Percentiles rank a stretch among this genome's conserved stretches.
phyloP scores from a whole-genome alignment of 176 grass and related monocot species.

The Tillandsia fasciculata region DNA sequence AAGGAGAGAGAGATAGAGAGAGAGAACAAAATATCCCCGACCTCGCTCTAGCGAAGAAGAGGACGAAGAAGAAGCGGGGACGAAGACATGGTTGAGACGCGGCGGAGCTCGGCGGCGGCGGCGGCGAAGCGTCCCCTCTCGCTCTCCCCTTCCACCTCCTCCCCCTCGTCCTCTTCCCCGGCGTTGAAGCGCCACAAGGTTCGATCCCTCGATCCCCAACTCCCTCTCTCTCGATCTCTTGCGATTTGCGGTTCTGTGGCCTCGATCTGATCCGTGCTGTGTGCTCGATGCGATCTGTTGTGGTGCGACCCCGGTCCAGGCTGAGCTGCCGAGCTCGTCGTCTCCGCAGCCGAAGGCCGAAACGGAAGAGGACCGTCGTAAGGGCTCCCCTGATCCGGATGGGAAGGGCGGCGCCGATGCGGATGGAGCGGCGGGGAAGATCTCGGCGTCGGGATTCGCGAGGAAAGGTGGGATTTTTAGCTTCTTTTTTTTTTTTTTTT shows the following conservation, averaged over 20 bases:
- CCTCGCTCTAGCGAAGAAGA: neutral
- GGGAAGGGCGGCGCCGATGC: constrained; percentile 13
- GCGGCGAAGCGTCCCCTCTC: constrained; percentile 25
- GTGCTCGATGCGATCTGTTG: constrained; percentile 29
- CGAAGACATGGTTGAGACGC: constrained; percentile 83
- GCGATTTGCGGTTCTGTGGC: neutral
- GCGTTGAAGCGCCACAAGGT: constrained; percentile 78
- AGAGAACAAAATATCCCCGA: no score
- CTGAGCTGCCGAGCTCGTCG: constrained; percentile 26
- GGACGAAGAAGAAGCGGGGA: constrained; percentile 5
- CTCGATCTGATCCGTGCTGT: constrained; percentile 15
- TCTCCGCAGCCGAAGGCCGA: constrained; percentile 12
- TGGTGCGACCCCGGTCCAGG: constrained; percentile 27
- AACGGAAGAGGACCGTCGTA: neutral
- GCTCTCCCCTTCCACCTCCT: constrained; percentile 17
- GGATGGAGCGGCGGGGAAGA: constrained; percentile 14
- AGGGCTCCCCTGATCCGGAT: neutral
- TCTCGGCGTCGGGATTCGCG: neutral
- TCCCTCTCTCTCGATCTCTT: neutral
- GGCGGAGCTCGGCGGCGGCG: constrained; percentile 71
- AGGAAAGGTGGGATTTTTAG: constrained; percentile 6
- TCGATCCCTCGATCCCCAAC: constrained; percentile 23
- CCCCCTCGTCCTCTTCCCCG: constrained; percentile 37
- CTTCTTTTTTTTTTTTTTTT: neutral
- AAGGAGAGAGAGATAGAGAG: no score